These are phyloP conservation scores for Przewalskia tangutica DNA, from an alignment of 257 asterid species.

Conservation along the genomic window DNA sequence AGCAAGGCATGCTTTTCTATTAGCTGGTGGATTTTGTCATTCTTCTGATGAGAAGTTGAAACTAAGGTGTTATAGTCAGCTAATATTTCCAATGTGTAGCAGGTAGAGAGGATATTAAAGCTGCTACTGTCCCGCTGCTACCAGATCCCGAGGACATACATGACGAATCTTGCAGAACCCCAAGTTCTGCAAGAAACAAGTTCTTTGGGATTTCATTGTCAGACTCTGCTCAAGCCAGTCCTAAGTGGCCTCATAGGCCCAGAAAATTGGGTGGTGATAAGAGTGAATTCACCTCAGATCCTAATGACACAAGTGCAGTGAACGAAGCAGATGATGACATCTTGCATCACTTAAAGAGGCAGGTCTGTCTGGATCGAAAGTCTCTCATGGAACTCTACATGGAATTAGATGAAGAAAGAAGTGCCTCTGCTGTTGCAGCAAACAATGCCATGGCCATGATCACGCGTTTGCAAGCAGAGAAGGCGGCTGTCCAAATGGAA, in stretches of 20 bases:
- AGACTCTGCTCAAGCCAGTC: constrained; percentile 75
- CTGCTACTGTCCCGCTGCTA: constrained; percentile 22
- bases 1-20: too few relatives aligned
- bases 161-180: constrained; percentile 43
- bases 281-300: constrained; percentile 25
- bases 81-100: constrained; percentile 6
- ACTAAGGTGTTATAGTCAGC: neutral
- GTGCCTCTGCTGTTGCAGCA: constrained; percentile 81
- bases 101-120: constrained; percentile 45
- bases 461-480: constrained; percentile 80
- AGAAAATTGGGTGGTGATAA: constrained; percentile 29
- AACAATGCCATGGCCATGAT: constrained; percentile 99
- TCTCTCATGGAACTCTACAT: constrained; percentile 60
- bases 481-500: constrained; percentile 96
- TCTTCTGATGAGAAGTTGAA: neutral
- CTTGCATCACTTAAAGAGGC: constrained; percentile 30
- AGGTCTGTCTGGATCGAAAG: constrained; percentile 53
- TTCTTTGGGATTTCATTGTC: constrained; percentile 51
- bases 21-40: neutral
- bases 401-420: constrained; percentile 92
- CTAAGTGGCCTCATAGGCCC: constrained; percentile 36
- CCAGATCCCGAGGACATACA: constrained; percentile 36
- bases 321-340: constrained; percentile 38
- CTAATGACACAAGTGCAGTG: constrained; percentile 21
- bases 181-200: constrained; percentile 40